Base-by-base conservation (phyloP, 2,329 filamentous ascomycete species). In the Pyricularia sp. region DNA sequence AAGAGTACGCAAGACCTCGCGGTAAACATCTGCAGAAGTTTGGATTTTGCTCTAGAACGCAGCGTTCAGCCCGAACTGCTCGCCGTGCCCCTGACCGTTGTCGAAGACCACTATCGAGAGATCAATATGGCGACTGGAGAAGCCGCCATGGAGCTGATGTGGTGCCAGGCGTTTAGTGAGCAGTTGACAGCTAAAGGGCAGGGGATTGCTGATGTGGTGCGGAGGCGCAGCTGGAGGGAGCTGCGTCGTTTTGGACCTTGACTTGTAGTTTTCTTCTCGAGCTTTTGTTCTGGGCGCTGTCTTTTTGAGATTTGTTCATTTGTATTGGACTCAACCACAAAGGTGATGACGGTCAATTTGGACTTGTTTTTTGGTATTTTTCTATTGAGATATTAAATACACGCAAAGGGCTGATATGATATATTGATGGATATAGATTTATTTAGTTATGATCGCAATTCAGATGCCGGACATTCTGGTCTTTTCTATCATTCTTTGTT, bases 31-130 rank as follows among this genome's bases (percentile, higher is more conserved):
- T 86, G 85, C 71, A 80, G 84, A 59, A 80, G 81, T 3, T 75
- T 87, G 4, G 85, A 86, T 70, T 82, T 79, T 64, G 80, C 80
- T 0, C 76, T 86, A 5, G 75, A 73, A 7, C 76, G 75, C 3
- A 82, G 79, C 1, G 77, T 77, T 17, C 82, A 85, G 75, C 83
- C 83, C 1, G 83, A 85, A 70, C 71, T 84, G 71, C 72, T 85
- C 20, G 73, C 78, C 10, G 78, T 78, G 12, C 82, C 83, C 3
- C 77, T 85, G 74, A 77, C 74, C 9, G 77, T 81, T 17, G 81
- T 79, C 0, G 74, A 80, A 70, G 74, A 78, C n/a, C 79, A 82
- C 50, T 85, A 81, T 71, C 75, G 75, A 28, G 77, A 78, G 7
- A 76, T 81, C 65, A 78, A 79, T 68, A 73, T 76, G 9, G 72